These are phyloP conservation scores for Penicillium paneum DNA, from an alignment of 2,329 filamentous ascomycete species.

Conservation along the genomic window DNA sequence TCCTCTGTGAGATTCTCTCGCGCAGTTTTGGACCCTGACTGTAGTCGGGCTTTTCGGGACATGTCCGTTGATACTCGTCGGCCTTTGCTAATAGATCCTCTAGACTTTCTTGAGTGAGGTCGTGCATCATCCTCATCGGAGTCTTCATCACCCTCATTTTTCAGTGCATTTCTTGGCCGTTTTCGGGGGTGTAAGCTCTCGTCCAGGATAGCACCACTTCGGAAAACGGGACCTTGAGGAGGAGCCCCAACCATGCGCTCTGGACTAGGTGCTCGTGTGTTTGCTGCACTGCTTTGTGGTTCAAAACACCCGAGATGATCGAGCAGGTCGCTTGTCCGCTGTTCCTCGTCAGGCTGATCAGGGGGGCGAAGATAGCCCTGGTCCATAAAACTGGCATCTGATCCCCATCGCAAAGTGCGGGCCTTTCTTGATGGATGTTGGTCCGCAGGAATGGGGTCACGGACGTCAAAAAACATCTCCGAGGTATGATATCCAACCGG, in stretches of 20 bases:
- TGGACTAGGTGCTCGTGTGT: slow-evolving; percentile 60
- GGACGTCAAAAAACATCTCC: slow-evolving; percentile 39
- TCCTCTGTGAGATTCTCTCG: slow-evolving; percentile 69
- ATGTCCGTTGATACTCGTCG: slow-evolving; percentile 36
- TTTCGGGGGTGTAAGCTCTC: slow-evolving; percentile 32
- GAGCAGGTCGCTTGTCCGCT: slow-evolving; percentile 55
- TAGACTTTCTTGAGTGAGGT: slow-evolving; percentile 49
- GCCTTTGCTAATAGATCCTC: slow-evolving; percentile 40
- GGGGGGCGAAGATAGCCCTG: slow-evolving; percentile 60
- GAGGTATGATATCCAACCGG: slow-evolving; percentile 37
- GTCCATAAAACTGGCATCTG: slow-evolving; percentile 62
- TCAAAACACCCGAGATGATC: slow-evolving; percentile 58
- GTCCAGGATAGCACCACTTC: slow-evolving; percentile 14
- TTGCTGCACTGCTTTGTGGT: slow-evolving; percentile 56
- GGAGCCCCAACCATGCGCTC: slow-evolving; percentile 24
- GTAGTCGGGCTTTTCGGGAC: slow-evolving; percentile 35
- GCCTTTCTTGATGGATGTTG: slow-evolving; percentile 42
- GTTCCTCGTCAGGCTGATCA: slow-evolving; percentile 57
- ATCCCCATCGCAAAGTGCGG: slow-evolving; percentile 60
- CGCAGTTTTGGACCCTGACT: slow-evolving; percentile 29
- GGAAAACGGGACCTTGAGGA: slow-evolving; percentile 8
- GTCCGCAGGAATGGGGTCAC: slow-evolving; percentile 33
- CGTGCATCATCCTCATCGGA: slow-evolving; percentile 35
- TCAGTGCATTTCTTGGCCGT: slow-evolving; percentile 26
- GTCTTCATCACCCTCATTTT: slow-evolving; percentile 39